Conservation (phyloP, 2,329 filamentous ascomycete species). For the Colletotrichum caudatum region DNA sequence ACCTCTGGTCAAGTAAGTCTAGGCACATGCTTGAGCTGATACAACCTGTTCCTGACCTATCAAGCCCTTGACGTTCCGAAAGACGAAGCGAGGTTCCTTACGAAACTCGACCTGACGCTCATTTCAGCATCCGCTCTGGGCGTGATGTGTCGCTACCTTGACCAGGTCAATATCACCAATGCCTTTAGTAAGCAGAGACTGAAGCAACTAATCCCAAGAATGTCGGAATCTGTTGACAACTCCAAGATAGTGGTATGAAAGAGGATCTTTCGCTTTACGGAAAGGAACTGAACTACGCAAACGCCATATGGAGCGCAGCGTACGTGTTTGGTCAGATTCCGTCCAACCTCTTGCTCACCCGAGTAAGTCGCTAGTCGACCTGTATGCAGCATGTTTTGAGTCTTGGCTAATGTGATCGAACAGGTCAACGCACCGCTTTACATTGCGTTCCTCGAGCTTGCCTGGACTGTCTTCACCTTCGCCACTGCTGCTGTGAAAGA, state of each 20-base stretch:
- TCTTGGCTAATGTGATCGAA: background rate
- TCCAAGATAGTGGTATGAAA: constrained; percentile 48
- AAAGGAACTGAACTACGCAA: constrained; percentile 50
- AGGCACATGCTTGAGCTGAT: background rate
- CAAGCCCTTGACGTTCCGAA: constrained; percentile 45
- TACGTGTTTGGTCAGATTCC: constrained; percentile 50
- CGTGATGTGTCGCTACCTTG: constrained; percentile 47
- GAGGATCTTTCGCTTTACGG: constrained; percentile 49
- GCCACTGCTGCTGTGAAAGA: constrained; percentile 45
- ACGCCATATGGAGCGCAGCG: constrained; percentile 48
- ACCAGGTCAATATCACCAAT: constrained; percentile 48
- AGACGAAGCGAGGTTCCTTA: constrained; percentile 46
- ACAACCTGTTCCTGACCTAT: background rate
- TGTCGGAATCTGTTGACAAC: background rate
- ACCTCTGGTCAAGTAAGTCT: constrained; percentile 46
- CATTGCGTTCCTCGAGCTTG: constrained; percentile 44
- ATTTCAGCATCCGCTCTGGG: constrained; percentile 46
- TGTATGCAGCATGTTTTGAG: background rate
- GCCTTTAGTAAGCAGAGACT: constrained; percentile 44
- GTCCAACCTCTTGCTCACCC: constrained; percentile 46
- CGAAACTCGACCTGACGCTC: constrained; percentile 47
- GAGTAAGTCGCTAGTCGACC: constrained; percentile 26
- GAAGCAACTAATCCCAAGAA: no score
- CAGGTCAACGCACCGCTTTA: constrained; percentile 46
- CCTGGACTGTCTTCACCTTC: constrained; percentile 47